Evolutionary conservation across 768 basidiomycete species (phyloP).

Genomic region (Kwoniella dejecticola): DNA sequence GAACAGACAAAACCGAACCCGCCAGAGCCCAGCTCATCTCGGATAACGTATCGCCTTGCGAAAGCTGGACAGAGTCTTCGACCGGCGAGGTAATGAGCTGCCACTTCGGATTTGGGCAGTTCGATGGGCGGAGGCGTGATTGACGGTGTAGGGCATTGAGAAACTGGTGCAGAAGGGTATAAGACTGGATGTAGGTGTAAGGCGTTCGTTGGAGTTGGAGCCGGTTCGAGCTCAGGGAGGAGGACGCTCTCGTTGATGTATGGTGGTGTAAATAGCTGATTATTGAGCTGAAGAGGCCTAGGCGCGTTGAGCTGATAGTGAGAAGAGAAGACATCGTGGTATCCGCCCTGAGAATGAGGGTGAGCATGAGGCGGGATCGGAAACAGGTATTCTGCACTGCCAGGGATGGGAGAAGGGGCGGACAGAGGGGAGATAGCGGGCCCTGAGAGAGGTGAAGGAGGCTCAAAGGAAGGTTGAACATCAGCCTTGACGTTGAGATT

Average conservation of each 20-base stretch:
- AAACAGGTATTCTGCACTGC: constrained; percentile 4
- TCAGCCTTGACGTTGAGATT: background rate
- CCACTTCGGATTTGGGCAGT: constrained; percentile 25
- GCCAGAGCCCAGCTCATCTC: constrained; percentile 70
- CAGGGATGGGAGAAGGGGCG: background rate
- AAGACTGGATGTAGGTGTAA: constrained; percentile 13
- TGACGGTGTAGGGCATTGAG: constrained; percentile 6
- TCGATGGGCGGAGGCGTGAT: constrained; percentile 1
- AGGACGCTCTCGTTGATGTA: constrained; percentile 1
- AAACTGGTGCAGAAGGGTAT: constrained; percentile 16
- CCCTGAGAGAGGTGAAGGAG: constrained; percentile 9
- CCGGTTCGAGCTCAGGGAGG: too few relatives aligned
- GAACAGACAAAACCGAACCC: constrained; percentile 96
- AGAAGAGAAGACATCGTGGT: constrained; percentile 19
- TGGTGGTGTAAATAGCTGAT: constrained; percentile 18
- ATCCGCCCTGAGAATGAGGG: background rate
- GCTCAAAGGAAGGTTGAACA: constrained; percentile 3
- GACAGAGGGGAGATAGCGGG: constrained; percentile 1
- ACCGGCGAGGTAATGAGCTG: constrained; percentile 29
- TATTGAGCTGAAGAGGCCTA: background rate
- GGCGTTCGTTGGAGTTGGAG: background rate
- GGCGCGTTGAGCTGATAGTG: constrained; percentile 10
- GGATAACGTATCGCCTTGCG: constrained; percentile 46
- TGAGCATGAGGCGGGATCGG: too few relatives aligned
- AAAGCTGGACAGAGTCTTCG: constrained; percentile 46